Percentiles rank a stretch among this genome's conserved stretches.
phyloP scores from a whole-genome alignment of 306 rosid genomes.

The Pyrus betulifolia region DNA sequence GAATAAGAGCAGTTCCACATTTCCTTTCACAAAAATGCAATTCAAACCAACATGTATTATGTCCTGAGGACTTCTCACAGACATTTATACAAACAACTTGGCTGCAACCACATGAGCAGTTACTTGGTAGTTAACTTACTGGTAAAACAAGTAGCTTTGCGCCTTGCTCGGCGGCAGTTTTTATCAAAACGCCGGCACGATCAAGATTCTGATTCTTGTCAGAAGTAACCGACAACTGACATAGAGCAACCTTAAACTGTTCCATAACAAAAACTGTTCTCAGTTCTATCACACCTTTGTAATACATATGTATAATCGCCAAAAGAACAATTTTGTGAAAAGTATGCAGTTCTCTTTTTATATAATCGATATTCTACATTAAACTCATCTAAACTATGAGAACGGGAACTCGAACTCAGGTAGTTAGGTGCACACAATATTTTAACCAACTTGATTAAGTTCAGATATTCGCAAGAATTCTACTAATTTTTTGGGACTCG shows the following conservation, averaged over 20 bases:
- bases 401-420: no score
- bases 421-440: no score
- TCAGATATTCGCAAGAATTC: no score
- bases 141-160: slow-evolving; percentile 22
- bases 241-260: slow-evolving; percentile 25
- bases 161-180: not conserved
- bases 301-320: not conserved
- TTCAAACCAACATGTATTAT: not conserved
- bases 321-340: not conserved
- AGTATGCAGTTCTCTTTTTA: no score
- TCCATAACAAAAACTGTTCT: not conserved
- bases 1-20: slow-evolving; percentile 24
- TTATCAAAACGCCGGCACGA: not conserved
- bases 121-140: slow-evolving; percentile 11
- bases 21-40: not conserved
- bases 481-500: no score
- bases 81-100: slow-evolving; percentile 1
- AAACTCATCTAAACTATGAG: no score
- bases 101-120: not conserved
- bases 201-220: slow-evolving; percentile 20
- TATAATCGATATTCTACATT: no score
- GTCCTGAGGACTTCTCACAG: not conserved
- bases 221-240: slow-evolving; percentile 13
- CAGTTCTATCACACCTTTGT: not conserved
- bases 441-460: no score